phyloP scores from a whole-genome alignment of 2,329 filamentous ascomycete species.

The Trichoderma semiorbis region DNA sequence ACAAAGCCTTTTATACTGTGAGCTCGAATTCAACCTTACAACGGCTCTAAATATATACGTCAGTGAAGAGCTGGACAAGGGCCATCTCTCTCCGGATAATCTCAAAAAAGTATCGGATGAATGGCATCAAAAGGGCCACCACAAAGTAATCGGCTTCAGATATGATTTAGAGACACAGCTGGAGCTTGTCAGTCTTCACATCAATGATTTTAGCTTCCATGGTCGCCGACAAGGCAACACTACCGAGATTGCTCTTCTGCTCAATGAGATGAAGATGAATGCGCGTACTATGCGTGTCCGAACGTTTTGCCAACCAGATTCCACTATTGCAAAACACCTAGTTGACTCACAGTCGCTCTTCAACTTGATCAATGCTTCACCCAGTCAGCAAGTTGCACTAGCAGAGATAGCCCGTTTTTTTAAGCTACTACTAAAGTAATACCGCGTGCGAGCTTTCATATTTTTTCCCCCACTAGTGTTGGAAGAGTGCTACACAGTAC shows the following conservation, averaged over 20 bases:
- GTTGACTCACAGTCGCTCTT: constrained; percentile 51
- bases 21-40: constrained; percentile 55
- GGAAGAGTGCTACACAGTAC: neutral
- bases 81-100: constrained; percentile 50
- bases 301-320: constrained; percentile 57
- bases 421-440: constrained; percentile 42
- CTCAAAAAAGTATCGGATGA: constrained; percentile 49
- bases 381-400: constrained; percentile 44
- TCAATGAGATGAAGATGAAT: constrained; percentile 52
- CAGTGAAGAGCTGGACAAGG: constrained; percentile 50
- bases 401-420: constrained; percentile 53
- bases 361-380: constrained; percentile 45
- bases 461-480: neutral
- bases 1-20: constrained; percentile 57
- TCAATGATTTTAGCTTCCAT: constrained; percentile 53
- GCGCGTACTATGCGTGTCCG: constrained; percentile 51
- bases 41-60: constrained; percentile 52
- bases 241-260: constrained; percentile 43
- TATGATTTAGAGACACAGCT: constrained; percentile 60
- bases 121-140: constrained; percentile 52
- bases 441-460: neutral
- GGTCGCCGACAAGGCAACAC: constrained; percentile 43
- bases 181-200: constrained; percentile 50
- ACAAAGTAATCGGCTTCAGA: constrained; percentile 54
- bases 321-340: constrained; percentile 56